Conservation (phyloP, 805 yeast species). For the Ogataea henricii region DNA sequence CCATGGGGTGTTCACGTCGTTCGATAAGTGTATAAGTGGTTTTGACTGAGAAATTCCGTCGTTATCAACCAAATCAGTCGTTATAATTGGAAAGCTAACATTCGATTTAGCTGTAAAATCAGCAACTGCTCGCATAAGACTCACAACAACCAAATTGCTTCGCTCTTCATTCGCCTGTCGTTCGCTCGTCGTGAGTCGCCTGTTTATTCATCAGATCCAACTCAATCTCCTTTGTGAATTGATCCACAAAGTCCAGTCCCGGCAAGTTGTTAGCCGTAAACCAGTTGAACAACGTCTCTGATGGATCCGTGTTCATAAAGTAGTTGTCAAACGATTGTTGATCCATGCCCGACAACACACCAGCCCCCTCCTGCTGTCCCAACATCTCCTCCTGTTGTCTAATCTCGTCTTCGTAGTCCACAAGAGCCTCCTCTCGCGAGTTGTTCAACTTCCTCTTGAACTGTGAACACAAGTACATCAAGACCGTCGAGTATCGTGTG, state of each 20-base stretch:
- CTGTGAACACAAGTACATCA: conserved; percentile 75
- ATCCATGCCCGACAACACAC: conserved; percentile 17
- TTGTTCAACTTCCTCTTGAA: conserved; percentile 49
- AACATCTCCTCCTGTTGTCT: conserved; percentile 17
- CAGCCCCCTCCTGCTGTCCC: conserved; percentile 1
- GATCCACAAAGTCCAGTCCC: conserved; percentile 65
- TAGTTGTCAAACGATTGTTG: conserved; percentile 37
- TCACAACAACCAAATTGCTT: background rate
- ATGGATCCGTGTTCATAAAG: conserved; percentile 33
- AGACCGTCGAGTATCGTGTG: conserved; percentile 73
- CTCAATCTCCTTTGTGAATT: conserved; percentile 80
- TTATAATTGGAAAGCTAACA: too few species aligned
- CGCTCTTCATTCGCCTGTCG: background rate
- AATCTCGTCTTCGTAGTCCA: conserved; percentile 31
- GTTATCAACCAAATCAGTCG: too few species aligned
- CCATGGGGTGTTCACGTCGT: too few species aligned
- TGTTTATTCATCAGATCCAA: conserved; percentile 51
- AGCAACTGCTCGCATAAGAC: too few species aligned
- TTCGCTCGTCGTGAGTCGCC: conserved; percentile 11
- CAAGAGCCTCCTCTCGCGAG: conserved; percentile 17
- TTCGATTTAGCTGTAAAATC: too few species aligned
- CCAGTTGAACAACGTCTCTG: conserved; percentile 49
- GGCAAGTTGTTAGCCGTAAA: conserved; percentile 48
- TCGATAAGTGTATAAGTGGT: too few species aligned
- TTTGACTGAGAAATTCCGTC: too few species aligned